These are phyloP conservation scores for Teunomyces tritomae DNA, from an alignment of 805 yeast species.

Conservation along the genomic window DNA sequence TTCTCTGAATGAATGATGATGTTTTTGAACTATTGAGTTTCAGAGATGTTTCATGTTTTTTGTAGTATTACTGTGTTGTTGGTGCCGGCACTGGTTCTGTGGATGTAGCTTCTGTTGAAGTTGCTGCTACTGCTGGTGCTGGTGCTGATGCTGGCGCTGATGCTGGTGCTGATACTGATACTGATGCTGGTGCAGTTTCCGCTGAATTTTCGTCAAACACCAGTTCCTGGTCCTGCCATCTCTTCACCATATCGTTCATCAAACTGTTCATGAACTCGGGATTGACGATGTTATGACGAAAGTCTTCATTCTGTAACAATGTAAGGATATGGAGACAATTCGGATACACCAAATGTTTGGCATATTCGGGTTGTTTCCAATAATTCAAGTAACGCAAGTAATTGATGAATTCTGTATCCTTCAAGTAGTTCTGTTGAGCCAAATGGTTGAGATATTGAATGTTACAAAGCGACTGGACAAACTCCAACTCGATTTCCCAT, in stretches of 20 bases:
- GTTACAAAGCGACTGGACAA: slow-evolving; percentile 89
- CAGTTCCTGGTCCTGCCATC: slow-evolving; percentile 50
- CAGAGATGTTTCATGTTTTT: too few species aligned
- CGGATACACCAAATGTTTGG: slow-evolving; percentile 76
- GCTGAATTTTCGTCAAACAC: neutral
- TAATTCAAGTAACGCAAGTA: slow-evolving; percentile 81
- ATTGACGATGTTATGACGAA: slow-evolving; percentile 54
- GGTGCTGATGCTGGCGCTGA: too few species aligned
- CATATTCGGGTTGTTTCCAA: slow-evolving; percentile 75
- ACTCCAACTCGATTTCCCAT: slow-evolving; percentile 90
- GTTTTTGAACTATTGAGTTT: too few species aligned
- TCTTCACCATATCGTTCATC: slow-evolving; percentile 73
- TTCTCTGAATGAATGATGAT: too few species aligned
- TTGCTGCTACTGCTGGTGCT: too few species aligned
- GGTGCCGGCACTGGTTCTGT: too few species aligned
- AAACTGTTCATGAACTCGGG: slow-evolving; percentile 55
- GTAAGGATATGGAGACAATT: slow-evolving; percentile 81
- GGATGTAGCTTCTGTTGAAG: too few species aligned
- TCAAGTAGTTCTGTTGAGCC: slow-evolving; percentile 78
- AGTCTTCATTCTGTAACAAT: slow-evolving; percentile 51
- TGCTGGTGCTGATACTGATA: too few species aligned
- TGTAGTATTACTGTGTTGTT: too few species aligned
- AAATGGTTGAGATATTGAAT: slow-evolving; percentile 82
- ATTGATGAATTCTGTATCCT: slow-evolving; percentile 66
- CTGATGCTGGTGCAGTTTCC: neutral